Percentiles rank a stretch among this genome's conserved stretches.
Conservation (phyloP, 2,329 filamentous ascomycete genomes). For the Beauveria caledonica region DNA sequence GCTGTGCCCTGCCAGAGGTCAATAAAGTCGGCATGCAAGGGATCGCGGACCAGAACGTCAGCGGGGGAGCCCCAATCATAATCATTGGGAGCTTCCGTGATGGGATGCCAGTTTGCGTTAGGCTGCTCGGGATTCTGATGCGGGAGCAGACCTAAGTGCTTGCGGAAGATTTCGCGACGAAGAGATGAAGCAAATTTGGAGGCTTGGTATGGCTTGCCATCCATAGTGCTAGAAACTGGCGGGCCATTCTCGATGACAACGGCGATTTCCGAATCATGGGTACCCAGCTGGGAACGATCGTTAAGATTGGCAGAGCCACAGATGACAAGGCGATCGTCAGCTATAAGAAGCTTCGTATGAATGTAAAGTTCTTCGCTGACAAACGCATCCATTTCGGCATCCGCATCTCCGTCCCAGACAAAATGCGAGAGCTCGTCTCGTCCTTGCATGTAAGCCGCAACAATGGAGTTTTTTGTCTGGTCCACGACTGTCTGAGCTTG, state of each 20-base stretch:
- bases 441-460: conserved; percentile 73
- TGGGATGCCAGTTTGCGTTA: conserved; percentile 67
- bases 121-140: conserved; percentile 61
- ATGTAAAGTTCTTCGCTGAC: conserved; percentile 57
- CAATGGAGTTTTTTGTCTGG: conserved; percentile 64
- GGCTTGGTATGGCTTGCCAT: conserved; percentile 62
- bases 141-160: conserved; percentile 78
- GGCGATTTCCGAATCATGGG: conserved; percentile 84
- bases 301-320: conserved; percentile 61
- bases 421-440: conserved; percentile 58
- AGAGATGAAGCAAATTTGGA: conserved; percentile 71
- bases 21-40: conserved; percentile 59
- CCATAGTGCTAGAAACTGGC: conserved; percentile 63
- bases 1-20: conserved; percentile 67
- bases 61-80: conserved; percentile 63
- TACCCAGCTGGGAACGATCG: conserved; percentile 66
- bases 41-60: conserved; percentile 65
- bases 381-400: conserved; percentile 51
- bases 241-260: conserved; percentile 76
- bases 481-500: conserved; percentile 49
- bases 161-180: conserved; percentile 78
- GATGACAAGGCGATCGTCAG: conserved; percentile 73
- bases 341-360: conserved; percentile 66
- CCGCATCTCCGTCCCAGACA: conserved; percentile 46
- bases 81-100: conserved; percentile 49